phyloP scores from a whole-genome alignment of 2,329 filamentous ascomycete species.

The Leptographium wingfieldii region DNA sequence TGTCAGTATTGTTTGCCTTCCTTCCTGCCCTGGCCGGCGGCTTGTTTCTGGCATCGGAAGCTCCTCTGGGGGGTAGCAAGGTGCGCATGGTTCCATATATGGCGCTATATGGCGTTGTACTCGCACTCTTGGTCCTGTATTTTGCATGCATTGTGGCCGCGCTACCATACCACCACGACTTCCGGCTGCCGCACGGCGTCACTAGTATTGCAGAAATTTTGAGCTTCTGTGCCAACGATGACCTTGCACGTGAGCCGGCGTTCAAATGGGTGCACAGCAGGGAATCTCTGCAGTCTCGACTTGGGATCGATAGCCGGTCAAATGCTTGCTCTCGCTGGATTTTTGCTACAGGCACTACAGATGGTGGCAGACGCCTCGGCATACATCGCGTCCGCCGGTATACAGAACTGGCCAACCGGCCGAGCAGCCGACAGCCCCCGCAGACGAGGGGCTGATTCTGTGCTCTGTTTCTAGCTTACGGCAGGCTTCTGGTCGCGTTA shows the following conservation, averaged over 20 bases:
- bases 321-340: constrained; percentile 40
- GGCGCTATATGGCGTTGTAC: constrained; percentile 58
- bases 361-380: constrained; percentile 26
- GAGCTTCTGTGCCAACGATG: constrained; percentile 62
- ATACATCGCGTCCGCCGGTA: constrained; percentile 31
- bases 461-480: not conserved
- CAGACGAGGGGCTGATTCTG: not conserved
- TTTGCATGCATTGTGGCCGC: constrained; percentile 48
- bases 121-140: constrained; percentile 60
- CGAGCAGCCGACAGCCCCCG: constrained; percentile 5
- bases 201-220: constrained; percentile 64
- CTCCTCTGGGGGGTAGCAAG: constrained; percentile 28
- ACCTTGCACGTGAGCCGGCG: constrained; percentile 57
- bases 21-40: constrained; percentile 58
- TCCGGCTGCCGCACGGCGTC: constrained; percentile 60
- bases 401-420: constrained; percentile 24
- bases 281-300: constrained; percentile 52
- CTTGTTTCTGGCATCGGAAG: constrained; percentile 57
- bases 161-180: constrained; percentile 39
- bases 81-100: constrained; percentile 62
- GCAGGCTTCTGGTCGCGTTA: no score
- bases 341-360: constrained; percentile 28
- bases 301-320: constrained; percentile 41
- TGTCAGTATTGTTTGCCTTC: constrained; percentile 45
- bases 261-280: constrained; percentile 57